Conservation (phyloP, 179 eudicot genomes). For the Spergularia azorica region DNA sequence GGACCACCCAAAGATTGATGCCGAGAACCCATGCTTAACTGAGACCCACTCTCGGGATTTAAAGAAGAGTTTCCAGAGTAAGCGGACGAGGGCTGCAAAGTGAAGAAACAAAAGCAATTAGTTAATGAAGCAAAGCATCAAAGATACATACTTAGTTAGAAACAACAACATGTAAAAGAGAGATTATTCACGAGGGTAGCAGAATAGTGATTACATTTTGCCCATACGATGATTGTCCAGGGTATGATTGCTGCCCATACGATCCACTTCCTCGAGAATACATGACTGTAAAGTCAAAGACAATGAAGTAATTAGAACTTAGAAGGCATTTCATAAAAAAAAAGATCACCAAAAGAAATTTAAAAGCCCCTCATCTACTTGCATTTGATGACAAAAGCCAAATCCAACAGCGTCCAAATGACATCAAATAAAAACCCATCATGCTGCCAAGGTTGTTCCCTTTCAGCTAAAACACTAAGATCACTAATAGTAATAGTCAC, state of each 20-base stretch:
- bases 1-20: slow-evolving; percentile 57
- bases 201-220: slow-evolving; percentile 50
- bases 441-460: too few relatives aligned
- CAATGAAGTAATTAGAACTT: slow-evolving; percentile 1
- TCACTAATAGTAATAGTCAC: too few relatives aligned
- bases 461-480: too few relatives aligned
- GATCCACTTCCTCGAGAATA: slow-evolving; percentile 63
- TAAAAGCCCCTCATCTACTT: too few relatives aligned
- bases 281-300: slow-evolving; percentile 38
- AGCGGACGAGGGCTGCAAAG: slow-evolving; percentile 42
- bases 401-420: too few relatives aligned
- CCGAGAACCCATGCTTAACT: slow-evolving; percentile 54
- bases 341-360: neutral
- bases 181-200: neutral
- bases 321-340: neutral
- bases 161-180: neutral
- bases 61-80: slow-evolving; percentile 49
- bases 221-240: slow-evolving; percentile 66
- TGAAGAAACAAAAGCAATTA: neutral
- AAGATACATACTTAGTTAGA: neutral
- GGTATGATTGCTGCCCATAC: slow-evolving; percentile 66
- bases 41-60: slow-evolving; percentile 52
- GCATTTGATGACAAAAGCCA: too few relatives aligned
- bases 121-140: neutral
- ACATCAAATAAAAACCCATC: too few relatives aligned